Percentiles rank a stretch among this genome's conserved stretches.
These are phyloP conservation scores for Clavispora carvajalis DNA, from an alignment of 805 yeast species.

Conservation along the genomic window DNA sequence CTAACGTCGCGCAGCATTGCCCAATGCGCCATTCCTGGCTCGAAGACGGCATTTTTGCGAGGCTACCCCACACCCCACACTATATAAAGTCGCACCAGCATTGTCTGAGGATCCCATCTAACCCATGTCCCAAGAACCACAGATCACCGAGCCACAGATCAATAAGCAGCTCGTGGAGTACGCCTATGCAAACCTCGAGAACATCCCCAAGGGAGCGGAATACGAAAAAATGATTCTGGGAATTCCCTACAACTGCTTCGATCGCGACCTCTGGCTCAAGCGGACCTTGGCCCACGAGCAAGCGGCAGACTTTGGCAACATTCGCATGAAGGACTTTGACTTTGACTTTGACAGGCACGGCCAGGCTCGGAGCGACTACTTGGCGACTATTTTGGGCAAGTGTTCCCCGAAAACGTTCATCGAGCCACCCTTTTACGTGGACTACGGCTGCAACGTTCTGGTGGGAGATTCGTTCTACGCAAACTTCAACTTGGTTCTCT, in stretches of 20 bases:
- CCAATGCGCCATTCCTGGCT: too few species aligned
- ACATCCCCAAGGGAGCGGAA: slow-evolving; percentile 34
- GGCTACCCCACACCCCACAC: too few species aligned
- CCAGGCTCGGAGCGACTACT: slow-evolving; percentile 32
- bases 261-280: slow-evolving; percentile 19
- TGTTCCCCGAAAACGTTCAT: slow-evolving; percentile 36
- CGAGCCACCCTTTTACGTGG: slow-evolving; percentile 59
- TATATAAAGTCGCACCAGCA: too few species aligned
- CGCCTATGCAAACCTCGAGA: slow-evolving; percentile 28
- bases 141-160: slow-evolving; percentile 16
- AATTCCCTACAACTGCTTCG: slow-evolving; percentile 38
- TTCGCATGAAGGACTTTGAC: slow-evolving; percentile 30
- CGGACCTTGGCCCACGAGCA: slow-evolving; percentile 31
- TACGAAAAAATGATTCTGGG: slow-evolving; percentile 57
- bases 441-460: slow-evolving; percentile 59
- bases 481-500: slow-evolving; percentile 50
- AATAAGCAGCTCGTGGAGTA: slow-evolving; percentile 29
- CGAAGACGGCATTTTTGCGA: too few species aligned
- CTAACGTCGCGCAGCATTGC: too few species aligned
- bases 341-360: slow-evolving; percentile 21
- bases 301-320: slow-evolving; percentile 28
- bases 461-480: slow-evolving; percentile 56
- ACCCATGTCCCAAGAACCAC: too few species aligned
- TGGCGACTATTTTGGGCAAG: slow-evolving; percentile 45
- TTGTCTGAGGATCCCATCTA: too few species aligned